Evolutionary conservation across 164 flowering plant genomes (phyloP).

Genomic region (Sedum album): DNA sequence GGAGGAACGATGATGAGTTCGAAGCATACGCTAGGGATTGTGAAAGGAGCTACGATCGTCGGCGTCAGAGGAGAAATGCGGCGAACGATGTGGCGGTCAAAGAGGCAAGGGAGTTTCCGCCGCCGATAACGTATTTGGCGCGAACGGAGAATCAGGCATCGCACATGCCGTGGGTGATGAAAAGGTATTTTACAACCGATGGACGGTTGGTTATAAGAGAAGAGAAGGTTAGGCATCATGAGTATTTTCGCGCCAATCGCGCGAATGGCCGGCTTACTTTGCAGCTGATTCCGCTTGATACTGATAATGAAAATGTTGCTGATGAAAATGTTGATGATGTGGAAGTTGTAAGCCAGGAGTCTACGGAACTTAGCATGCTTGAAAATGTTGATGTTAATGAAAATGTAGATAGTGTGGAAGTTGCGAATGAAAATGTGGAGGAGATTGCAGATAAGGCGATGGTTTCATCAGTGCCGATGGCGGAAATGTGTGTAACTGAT

Average conservation of each 20-base stretch:
- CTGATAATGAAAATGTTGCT: background rate
- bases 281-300: conserved; percentile 27
- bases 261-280: conserved; percentile 32
- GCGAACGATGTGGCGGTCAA: background rate
- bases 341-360: too few relatives aligned
- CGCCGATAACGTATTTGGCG: conserved; percentile 27
- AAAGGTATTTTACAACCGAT: conserved; percentile 23
- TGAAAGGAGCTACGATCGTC: background rate
- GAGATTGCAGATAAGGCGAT: background rate
- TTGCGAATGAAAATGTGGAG: background rate
- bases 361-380: background rate
- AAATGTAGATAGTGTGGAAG: background rate
- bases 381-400: background rate
- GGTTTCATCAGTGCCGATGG: background rate
- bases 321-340: background rate
- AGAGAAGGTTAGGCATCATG: conserved; percentile 32
- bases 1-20: conserved; percentile 5
- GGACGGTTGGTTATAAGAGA: conserved; percentile 35
- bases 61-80: background rate
- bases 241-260: conserved; percentile 30
- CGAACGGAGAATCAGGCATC: conserved; percentile 27
- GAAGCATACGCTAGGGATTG: background rate
- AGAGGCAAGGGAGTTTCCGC: conserved; percentile 25
- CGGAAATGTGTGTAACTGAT: background rate
- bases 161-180: conserved; percentile 34